Conservation (phyloP, 169 alveolate species). For the Theileria sp. region DNA sequence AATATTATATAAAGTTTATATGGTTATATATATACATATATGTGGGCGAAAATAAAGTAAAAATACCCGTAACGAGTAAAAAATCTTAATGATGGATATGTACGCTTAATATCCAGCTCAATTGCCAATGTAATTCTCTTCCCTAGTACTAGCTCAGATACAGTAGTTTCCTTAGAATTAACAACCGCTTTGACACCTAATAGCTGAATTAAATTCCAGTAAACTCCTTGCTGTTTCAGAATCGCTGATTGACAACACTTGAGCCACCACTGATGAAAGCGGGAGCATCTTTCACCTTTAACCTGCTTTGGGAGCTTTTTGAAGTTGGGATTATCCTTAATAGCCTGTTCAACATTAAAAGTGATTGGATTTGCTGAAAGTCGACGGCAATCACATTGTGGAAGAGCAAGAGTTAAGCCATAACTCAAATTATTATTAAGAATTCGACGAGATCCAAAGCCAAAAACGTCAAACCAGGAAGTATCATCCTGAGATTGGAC, state of each 20-base stretch:
- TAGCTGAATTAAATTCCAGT: slow-evolving; percentile 56
- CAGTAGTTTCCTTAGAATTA: slow-evolving; percentile 40
- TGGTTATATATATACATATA: neutral
- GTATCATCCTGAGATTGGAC: slow-evolving; percentile 10
- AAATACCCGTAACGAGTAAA: slow-evolving; percentile 45
- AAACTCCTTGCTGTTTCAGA: slow-evolving; percentile 40
- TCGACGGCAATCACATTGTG: slow-evolving; percentile 55
- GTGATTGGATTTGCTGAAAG: slow-evolving; percentile 29
- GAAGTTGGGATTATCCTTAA: slow-evolving; percentile 14
- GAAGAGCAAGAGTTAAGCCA: slow-evolving; percentile 56
- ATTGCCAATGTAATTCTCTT: slow-evolving; percentile 58
- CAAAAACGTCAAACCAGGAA: slow-evolving; percentile 50
- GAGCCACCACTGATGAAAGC: slow-evolving; percentile 65
- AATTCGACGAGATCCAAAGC: slow-evolving; percentile 46
- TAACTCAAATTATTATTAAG: slow-evolving; percentile 21
- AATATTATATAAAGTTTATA: neutral
- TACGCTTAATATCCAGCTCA: slow-evolving; percentile 47
- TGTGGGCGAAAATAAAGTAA: neutral
- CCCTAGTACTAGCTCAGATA: slow-evolving; percentile 52
- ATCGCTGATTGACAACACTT: slow-evolving; percentile 66
- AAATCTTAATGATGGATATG: slow-evolving; percentile 62
- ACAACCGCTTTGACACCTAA: slow-evolving; percentile 37
- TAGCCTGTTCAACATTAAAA: slow-evolving; percentile 10
- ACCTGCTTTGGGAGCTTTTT: slow-evolving; percentile 32
- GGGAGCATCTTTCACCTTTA: slow-evolving; percentile 47